phyloP scores from a whole-genome alignment of 148 eudicot species.

The Persicaria maculosa region DNA sequence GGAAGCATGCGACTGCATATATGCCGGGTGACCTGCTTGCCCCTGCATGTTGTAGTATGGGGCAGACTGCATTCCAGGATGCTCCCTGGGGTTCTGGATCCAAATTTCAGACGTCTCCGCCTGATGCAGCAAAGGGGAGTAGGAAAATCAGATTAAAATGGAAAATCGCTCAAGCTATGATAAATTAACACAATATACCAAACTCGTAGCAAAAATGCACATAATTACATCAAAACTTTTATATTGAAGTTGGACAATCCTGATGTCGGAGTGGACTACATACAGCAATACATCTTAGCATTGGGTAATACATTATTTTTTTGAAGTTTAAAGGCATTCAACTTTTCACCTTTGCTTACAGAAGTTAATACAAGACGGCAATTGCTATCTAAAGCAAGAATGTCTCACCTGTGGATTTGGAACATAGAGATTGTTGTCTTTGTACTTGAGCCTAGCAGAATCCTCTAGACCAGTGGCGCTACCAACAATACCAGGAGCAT shows the following conservation, averaged over 20 bases:
- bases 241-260: neutral
- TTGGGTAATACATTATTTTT: neutral
- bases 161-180: neutral
- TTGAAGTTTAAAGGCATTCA: neutral
- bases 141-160: too few relatives aligned
- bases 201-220: neutral
- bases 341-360: neutral
- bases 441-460: constrained; percentile 71
- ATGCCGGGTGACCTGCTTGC: constrained; percentile 61
- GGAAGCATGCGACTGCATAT: constrained; percentile 55
- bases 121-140: constrained; percentile 25
- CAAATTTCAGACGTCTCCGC: constrained; percentile 76
- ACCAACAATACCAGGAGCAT: constrained; percentile 72
- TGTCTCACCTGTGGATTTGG: constrained; percentile 71
- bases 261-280: neutral
- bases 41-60: constrained; percentile 77
- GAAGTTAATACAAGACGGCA: neutral
- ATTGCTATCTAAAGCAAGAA: neutral
- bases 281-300: neutral
- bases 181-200: neutral
- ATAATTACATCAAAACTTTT: neutral
- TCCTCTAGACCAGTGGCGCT: constrained; percentile 73
- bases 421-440: constrained; percentile 66
- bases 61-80: constrained; percentile 56
- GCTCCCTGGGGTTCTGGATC: constrained; percentile 67